phyloP scores from a whole-genome alignment of 495 filamentous ascomycete species.

The Penicillium coprophilum region DNA sequence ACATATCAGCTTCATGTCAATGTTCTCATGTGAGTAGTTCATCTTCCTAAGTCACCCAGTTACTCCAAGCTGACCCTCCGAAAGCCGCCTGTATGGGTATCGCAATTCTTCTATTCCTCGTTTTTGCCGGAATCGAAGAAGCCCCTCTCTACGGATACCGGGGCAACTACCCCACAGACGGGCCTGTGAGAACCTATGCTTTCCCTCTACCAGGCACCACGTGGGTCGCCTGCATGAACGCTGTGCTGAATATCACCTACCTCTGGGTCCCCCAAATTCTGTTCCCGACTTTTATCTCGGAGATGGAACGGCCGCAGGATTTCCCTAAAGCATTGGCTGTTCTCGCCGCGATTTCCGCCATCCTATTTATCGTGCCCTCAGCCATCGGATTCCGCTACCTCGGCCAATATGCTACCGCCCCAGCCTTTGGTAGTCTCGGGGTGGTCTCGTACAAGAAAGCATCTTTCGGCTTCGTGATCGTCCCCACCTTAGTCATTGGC shows the following conservation, averaged over 20 bases:
- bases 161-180: constrained; percentile 38
- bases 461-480: constrained; percentile 46
- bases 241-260: constrained; percentile 47
- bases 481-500: constrained; percentile 51
- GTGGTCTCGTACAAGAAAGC: constrained; percentile 48
- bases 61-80: not conserved
- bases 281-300: constrained; percentile 58
- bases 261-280: constrained; percentile 53
- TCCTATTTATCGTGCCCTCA: constrained; percentile 55
- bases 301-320: constrained; percentile 58
- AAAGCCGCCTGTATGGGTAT: constrained; percentile 44
- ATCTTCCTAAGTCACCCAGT: not conserved
- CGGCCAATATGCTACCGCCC: constrained; percentile 48
- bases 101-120: constrained; percentile 46
- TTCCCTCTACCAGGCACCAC: constrained; percentile 47
- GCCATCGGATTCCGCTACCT: constrained; percentile 53
- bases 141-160: constrained; percentile 33
- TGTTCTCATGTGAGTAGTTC: constrained; percentile 37
- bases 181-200: constrained; percentile 43
- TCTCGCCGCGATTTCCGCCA: constrained; percentile 46
- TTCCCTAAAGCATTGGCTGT: constrained; percentile 55
- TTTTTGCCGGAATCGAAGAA: constrained; percentile 46
- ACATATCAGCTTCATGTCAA: constrained; percentile 48
- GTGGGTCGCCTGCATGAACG: constrained; percentile 49
- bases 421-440: constrained; percentile 52